Evolutionary conservation across 148 eudicot genomes (phyloP), one percentile per base, ranked within the genome.

Genomic region (Oxyria digyna): DNA sequence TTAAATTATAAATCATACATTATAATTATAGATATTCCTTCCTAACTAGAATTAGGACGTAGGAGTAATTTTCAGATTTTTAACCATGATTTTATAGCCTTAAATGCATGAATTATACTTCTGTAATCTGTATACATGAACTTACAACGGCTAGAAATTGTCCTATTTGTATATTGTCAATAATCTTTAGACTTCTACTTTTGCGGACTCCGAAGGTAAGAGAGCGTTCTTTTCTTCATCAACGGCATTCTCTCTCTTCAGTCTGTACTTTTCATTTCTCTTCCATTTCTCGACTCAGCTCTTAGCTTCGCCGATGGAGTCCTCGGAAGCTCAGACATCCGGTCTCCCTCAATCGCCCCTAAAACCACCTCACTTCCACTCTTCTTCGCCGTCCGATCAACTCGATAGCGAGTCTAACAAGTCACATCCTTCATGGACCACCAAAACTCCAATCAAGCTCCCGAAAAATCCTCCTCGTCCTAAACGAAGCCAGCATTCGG

Each of bases 391-490:
- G 1, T 65, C 68, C 68, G 45, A 65, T 41, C 68, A 27, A 37
- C 43, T 35, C 26, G 24, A 37, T n/a, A 6, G 9, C 14, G 45
- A 37, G 23, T 4, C 46, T 37, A 65, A 18, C 13, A 11, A 37
- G 18, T 31, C 3, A 3, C 45, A 65, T 3, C 68, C 68, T 35
- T 65, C 68, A 41, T 65, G 68, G 23, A 65, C 27, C 46, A 65
- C 68, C 17, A 18, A 37, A 15, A 65, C 68, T 41, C 68, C 68
- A 37, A 35, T 10, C 27, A 65, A 65, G 68, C 29, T 35, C 45
- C 23, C 68, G 8, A 35, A 20, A 21, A 42, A 10, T 17, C 68
- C 68, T 65, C 68, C 24, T n/a, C 26, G 27, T 15, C 18, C 29
- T 35, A 35, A 18, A 21, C 68, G 68, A 12, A 11, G 24, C 46